Percentiles rank a stretch among this genome's conserved stretches.
These are phyloP conservation scores for Exutisphaerella laricina DNA, from an alignment of 2,329 filamentous ascomycete species.

Conservation along the genomic window DNA sequence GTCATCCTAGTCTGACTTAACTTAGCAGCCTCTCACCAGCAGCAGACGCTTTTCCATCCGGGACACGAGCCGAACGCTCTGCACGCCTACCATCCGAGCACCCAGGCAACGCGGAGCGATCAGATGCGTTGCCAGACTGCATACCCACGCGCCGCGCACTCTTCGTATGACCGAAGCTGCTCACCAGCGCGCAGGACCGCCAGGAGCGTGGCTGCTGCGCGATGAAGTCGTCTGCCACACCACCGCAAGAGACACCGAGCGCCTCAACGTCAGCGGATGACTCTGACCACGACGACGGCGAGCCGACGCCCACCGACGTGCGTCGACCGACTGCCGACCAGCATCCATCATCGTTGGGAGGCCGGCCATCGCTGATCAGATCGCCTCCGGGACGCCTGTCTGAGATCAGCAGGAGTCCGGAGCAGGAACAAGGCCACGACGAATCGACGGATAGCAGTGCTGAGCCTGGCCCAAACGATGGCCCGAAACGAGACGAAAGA, in stretches of 20 bases:
- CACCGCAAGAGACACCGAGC: constrained; percentile 11
- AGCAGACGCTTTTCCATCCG: constrained; percentile 1
- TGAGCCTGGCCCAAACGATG: constrained; percentile 4
- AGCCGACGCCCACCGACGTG: constrained; percentile 15
- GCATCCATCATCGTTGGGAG: constrained; percentile 2
- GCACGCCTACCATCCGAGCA: not conserved
- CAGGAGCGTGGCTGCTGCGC: constrained; percentile 8
- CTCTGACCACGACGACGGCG: constrained; percentile 20
- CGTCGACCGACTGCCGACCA: constrained; percentile 7
- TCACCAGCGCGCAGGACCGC: constrained; percentile 8
- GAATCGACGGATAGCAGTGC: constrained; percentile 11
- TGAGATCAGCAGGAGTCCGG: constrained; percentile 8
- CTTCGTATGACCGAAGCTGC: constrained; percentile 8
- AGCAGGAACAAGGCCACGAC: not conserved
- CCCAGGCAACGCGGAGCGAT: not conserved
- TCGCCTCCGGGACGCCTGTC: constrained; percentile 16
- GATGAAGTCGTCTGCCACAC: constrained; percentile 20
- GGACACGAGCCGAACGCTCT: not conserved
- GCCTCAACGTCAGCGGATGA: constrained; percentile 8
- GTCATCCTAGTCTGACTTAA: constrained; percentile 5
- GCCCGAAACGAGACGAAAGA: not conserved
- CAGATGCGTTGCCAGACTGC: not conserved
- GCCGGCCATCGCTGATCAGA: constrained; percentile 17
- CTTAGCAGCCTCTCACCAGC: too few relatives aligned
- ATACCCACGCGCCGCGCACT: not conserved